Evolutionary conservation across 768 basidiomycete genomes (phyloP), one percentile per base, ranked within the genome.

Genomic region (Leccinum sublutescens): DNA sequence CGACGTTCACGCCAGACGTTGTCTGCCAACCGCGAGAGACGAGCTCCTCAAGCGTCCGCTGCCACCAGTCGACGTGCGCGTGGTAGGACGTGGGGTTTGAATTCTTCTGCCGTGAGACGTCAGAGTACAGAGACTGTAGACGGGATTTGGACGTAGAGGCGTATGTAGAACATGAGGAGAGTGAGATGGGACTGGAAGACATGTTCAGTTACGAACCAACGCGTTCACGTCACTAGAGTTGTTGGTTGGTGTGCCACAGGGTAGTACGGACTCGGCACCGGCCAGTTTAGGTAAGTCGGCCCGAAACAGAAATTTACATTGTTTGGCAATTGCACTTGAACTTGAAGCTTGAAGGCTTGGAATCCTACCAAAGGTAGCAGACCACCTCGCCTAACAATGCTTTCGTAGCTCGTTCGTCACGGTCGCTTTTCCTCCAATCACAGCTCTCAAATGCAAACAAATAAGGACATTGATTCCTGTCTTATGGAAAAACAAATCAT

Each of bases 61-160:
- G 84, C 95, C 95, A 98, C 95, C 95, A 98, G 55, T 87, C 84
- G 31, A 93, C 77, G 67, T 91, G 91, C 11, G 91, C 84, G 52
- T 84, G 75, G 71, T 87, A 97, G 4, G 91, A 87, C 2, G 88
- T 81, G 0, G 93, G 89, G 71, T 98, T 95, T 1, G 92, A 88
- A 51, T 84, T 77, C 66, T 89, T 91, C 74, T 95, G 93, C 12
- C 85, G 79, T 0, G 90, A 85, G 58, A 95, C 86, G 68, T 95
- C 93, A 8, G 94, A 89, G 74, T 95, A 98, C 7, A 98, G 79
- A 0, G 93, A 85, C 61, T 89, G 86, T 0, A 93, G 78, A 8
- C 91, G 85, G 23, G 81, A 66, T 10, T 66, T 72, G 15, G 75
- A 71, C 3, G 66, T 74, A 10, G 69, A 66, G 12, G 64, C 61